These are phyloP conservation scores for Sphaerobolus stellatus DNA, from an alignment of 1,284 basidiomycete species.

Conservation along the genomic window DNA sequence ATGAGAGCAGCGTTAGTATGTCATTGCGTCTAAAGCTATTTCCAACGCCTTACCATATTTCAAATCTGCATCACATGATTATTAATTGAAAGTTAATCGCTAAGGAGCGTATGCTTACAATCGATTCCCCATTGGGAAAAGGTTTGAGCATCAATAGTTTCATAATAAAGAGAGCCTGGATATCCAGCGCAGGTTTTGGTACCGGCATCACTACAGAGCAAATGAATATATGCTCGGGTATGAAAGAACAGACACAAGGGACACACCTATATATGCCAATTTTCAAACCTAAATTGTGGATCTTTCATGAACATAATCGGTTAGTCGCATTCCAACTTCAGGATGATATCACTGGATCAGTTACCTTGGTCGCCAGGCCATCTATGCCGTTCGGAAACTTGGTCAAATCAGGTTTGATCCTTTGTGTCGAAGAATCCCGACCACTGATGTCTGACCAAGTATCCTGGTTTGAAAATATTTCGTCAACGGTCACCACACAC, in stretches of 20 bases:
- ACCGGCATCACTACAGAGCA: slow-evolving; percentile 59
- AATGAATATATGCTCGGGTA: no score
- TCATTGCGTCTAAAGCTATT: not conserved
- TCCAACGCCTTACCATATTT: slow-evolving; percentile 45
- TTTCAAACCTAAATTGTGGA: slow-evolving; percentile 52
- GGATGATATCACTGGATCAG: no score
- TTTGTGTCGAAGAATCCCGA: slow-evolving; percentile 41
- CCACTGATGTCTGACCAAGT: slow-evolving; percentile 45
- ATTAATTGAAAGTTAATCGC: not conserved
- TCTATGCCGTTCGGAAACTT: slow-evolving; percentile 57
- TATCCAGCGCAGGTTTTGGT: slow-evolving; percentile 51
- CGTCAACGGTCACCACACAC: not conserved
- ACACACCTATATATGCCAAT: slow-evolving; percentile 50
- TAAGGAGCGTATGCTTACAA: slow-evolving; percentile 30
- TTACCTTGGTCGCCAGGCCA: slow-evolving; percentile 37
- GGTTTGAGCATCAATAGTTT: slow-evolving; percentile 49
- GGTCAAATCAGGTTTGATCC: slow-evolving; percentile 47
- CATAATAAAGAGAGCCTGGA: slow-evolving; percentile 51
- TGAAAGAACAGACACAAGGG: not conserved
- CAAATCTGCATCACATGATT: slow-evolving; percentile 33
- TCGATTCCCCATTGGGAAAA: slow-evolving; percentile 56
- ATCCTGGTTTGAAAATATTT: slow-evolving; percentile 43
- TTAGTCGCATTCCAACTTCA: no score
- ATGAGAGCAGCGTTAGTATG: no score
- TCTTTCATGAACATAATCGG: not conserved